These are phyloP conservation scores for Penicillium pulvis DNA, from an alignment of 495 filamentous ascomycete genomes.

Conservation along the genomic window DNA sequence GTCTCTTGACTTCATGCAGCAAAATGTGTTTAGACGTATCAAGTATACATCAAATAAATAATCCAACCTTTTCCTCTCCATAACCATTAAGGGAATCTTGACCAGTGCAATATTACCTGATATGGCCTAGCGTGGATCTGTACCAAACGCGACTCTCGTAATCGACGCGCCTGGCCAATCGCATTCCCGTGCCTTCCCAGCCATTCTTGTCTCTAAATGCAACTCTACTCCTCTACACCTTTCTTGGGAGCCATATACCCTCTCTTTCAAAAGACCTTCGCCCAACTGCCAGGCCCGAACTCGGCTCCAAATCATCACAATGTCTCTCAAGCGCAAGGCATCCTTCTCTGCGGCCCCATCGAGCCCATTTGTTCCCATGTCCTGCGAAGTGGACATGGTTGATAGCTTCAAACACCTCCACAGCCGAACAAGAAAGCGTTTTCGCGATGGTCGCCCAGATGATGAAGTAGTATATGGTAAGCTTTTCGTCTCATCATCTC, in stretches of 20 bases:
- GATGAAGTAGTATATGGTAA: slow-evolving; percentile 50
- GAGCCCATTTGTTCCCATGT: slow-evolving; percentile 33
- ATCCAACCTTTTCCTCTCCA: not conserved
- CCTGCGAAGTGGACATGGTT: slow-evolving; percentile 27
- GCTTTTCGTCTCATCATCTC: slow-evolving; percentile 4
- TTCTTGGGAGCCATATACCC: not conserved
- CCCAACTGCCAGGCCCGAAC: not conserved
- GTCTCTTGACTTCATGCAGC: not conserved
- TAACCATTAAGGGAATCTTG: not conserved
- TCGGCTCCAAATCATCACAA: slow-evolving; percentile 15
- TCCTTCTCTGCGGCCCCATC: slow-evolving; percentile 39
- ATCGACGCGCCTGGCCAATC: slow-evolving; percentile 25
- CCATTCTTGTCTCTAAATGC: slow-evolving; percentile 18
- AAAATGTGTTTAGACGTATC: not conserved
- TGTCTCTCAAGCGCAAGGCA: slow-evolving; percentile 57
- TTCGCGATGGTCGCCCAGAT: slow-evolving; percentile 50
- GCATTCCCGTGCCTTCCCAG: slow-evolving; percentile 13
- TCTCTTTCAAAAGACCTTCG: slow-evolving; percentile 5
- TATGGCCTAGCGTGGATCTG: slow-evolving; percentile 28
- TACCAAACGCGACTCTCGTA: slow-evolving; percentile 11
- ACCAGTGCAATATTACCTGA: slow-evolving; percentile 24
- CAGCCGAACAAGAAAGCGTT: slow-evolving; percentile 56
- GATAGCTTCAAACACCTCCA: slow-evolving; percentile 45
- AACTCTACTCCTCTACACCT: slow-evolving; percentile 18
- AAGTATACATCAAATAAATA: not conserved